Conservation (phyloP, 495 filamentous ascomycete species). For the Penicillium cinerascens region DNA sequence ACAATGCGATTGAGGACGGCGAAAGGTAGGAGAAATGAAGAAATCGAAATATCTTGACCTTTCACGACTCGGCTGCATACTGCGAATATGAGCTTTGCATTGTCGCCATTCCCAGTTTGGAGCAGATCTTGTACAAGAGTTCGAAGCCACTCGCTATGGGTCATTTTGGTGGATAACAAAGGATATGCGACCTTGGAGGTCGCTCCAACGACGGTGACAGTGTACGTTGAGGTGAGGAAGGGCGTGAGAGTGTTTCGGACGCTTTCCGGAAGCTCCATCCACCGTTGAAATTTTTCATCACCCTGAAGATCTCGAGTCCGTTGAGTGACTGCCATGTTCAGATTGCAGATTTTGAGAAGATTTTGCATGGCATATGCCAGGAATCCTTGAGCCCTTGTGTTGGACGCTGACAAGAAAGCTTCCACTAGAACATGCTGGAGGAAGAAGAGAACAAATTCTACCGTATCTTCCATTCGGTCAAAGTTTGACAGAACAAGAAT, state of each 20-base stretch:
- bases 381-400: conserved; percentile 82
- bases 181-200: conserved; percentile 65
- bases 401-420: conserved; percentile 82
- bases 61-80: conserved; percentile 75
- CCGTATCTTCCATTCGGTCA: conserved; percentile 68
- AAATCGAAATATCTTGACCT: conserved; percentile 75
- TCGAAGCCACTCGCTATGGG: conserved; percentile 79
- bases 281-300: conserved; percentile 61
- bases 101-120: conserved; percentile 63
- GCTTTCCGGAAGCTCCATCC: conserved; percentile 68
- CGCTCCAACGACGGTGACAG: conserved; percentile 54
- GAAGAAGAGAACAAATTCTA: conserved; percentile 80
- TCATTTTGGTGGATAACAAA: conserved; percentile 58
- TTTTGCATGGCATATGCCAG: conserved; percentile 93
- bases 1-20: conserved; percentile 75
- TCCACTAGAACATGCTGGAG: conserved; percentile 85
- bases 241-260: conserved; percentile 78
- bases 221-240: conserved; percentile 78
- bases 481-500: conserved; percentile 88
- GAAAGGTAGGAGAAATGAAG: conserved; percentile 84
- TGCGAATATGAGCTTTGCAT: conserved; percentile 71
- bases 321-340: conserved; percentile 56
- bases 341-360: conserved; percentile 69
- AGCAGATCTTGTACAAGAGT: conserved; percentile 77
- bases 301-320: conserved; percentile 50